These are phyloP conservation scores for Phytopythium kandeliae DNA, from an alignment of 352 stramenopile genomes.

Conservation along the genomic window DNA sequence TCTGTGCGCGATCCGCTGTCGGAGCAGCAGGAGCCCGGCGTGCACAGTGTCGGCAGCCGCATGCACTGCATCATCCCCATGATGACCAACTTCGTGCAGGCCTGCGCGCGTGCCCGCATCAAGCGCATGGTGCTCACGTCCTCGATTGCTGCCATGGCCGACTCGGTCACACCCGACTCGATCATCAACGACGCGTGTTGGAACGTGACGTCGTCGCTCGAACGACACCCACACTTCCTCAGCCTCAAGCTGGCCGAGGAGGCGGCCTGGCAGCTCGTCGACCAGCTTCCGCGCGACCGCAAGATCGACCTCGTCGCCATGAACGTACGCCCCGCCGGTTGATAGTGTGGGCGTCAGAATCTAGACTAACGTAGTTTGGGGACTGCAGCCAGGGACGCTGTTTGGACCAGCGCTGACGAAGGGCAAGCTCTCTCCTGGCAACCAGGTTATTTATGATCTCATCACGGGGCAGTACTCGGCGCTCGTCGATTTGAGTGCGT, in stretches of 20 bases:
- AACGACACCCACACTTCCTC: conserved; percentile 85
- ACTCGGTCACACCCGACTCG: conserved; percentile 64
- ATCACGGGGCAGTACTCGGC: conserved; percentile 84
- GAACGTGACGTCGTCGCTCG: conserved; percentile 80
- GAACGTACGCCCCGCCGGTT: conserved; percentile 42
- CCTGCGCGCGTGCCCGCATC: conserved; percentile 68
- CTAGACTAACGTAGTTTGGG: neutral
- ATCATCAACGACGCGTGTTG: conserved; percentile 84
- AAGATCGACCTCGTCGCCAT: conserved; percentile 85
- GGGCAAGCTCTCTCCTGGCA: conserved; percentile 75
- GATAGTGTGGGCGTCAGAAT: neutral
- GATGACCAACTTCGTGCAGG: conserved; percentile 91
- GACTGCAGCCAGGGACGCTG: conserved; percentile 59
- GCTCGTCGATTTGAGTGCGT: conserved; percentile 77
- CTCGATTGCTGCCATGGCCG: conserved; percentile 81
- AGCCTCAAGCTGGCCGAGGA: conserved; percentile 86
- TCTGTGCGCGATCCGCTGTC: conserved; percentile 82
- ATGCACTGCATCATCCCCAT: conserved; percentile 91
- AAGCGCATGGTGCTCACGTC: conserved; percentile 83
- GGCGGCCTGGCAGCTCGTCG: conserved; percentile 82
- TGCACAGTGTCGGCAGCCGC: conserved; percentile 85
- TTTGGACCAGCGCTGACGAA: conserved; percentile 81
- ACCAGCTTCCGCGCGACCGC: conserved; percentile 75
- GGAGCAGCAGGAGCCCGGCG: conserved; percentile 76
- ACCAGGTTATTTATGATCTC: conserved; percentile 86